Evolutionary conservation across 1,284 basidiomycete species (phyloP), one percentile per base, ranked within the genome.

Genomic region (Ceratobasidium sp.): DNA sequence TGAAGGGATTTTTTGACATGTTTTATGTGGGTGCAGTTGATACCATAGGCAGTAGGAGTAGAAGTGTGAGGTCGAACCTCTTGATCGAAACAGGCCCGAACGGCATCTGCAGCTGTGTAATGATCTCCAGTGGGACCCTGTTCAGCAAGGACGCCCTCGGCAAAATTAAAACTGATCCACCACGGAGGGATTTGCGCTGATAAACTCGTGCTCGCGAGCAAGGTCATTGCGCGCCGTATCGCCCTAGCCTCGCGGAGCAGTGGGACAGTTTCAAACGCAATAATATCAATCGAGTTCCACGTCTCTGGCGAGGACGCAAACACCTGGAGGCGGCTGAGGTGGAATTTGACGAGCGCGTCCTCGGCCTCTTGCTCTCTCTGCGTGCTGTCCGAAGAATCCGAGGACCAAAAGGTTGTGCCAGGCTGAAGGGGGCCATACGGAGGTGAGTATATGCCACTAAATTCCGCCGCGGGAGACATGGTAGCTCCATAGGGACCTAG

Each of bases 231-330:
- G 16, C 80, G 80, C 53, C 91, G 82, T 72, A 94, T 88, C 1
- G 89, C 91, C 10, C 78, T 79, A 3, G 90, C 83, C 79, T 95
- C 93, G 28, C 87, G 80, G 14, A 86, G 78, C 0, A 92, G 81
- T 0, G 93, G 92, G 2, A 94, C 82, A 0, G 92, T 94, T 83
- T 94, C 93, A 78, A 94, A 94, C 8, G 90, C 91, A 59, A 94
- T 77, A 74, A 84, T 85, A 71, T 90, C 87, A 67, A 94, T 80
- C 9, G 78, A 78, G 30, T 78, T 75, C 92, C 92, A 94, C 0
- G 82, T 81, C 23, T 82, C 80, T 10, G 88, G 81, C 39, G 80
- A 76, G 3, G 78, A 76, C 0, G 86, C 83, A 77, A 89, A 91
- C 0, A 87, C 81, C 39, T 80, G 76, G 45, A 94, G 82, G 10